Evolutionary conservation across 352 stramenopile species (phyloP).

Genomic region (Globisporangium spinosum): DNA sequence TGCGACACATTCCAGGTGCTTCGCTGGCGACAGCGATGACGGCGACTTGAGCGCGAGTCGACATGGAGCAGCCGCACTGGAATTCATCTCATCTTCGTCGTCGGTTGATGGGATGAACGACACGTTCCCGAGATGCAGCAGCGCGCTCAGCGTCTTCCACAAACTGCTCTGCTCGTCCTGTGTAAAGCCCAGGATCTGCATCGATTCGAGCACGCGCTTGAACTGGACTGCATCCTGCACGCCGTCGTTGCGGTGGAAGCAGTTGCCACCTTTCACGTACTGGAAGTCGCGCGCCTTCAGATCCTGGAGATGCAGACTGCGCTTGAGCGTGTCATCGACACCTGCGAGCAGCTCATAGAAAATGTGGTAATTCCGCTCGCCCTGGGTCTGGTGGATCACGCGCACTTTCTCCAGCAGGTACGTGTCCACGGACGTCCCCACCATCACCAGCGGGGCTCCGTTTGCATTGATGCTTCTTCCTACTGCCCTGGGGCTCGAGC

Average conservation of each 20-base stretch:
- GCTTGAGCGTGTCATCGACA: slow-evolving; percentile 44
- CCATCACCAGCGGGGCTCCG: slow-evolving; percentile 44
- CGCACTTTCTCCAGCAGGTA: slow-evolving; percentile 94
- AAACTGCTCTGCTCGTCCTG: slow-evolving; percentile 52
- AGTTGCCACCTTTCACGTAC: slow-evolving; percentile 67
- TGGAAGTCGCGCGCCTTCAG: slow-evolving; percentile 45
- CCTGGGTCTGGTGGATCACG: slow-evolving; percentile 66
- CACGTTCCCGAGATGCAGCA: slow-evolving; percentile 85
- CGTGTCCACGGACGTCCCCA: slow-evolving; percentile 72
- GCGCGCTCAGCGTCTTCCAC: slow-evolving; percentile 63
- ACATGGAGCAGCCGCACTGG: slow-evolving; percentile 32
- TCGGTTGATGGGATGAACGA: slow-evolving; percentile 56
- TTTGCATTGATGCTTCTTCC: not conserved
- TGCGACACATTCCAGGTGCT: slow-evolving; percentile 42
- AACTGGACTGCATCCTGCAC: slow-evolving; percentile 67
- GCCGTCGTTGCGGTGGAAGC: slow-evolving; percentile 63
- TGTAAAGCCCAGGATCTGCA: slow-evolving; percentile 72
- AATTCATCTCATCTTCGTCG: slow-evolving; percentile 48
- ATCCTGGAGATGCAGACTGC: slow-evolving; percentile 33
- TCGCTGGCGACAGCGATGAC: slow-evolving; percentile 32
- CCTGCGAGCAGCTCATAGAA: slow-evolving; percentile 77
- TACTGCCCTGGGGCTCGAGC: slow-evolving; percentile 22
- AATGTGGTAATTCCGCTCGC: slow-evolving; percentile 80
- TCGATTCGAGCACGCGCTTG: slow-evolving; percentile 53
- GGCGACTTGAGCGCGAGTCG: slow-evolving; percentile 27